Percentiles rank a stretch among this genome's conserved stretches.
Conservation (phyloP, 768 basidiomycete species). For the Hirschioporus abietinus region DNA sequence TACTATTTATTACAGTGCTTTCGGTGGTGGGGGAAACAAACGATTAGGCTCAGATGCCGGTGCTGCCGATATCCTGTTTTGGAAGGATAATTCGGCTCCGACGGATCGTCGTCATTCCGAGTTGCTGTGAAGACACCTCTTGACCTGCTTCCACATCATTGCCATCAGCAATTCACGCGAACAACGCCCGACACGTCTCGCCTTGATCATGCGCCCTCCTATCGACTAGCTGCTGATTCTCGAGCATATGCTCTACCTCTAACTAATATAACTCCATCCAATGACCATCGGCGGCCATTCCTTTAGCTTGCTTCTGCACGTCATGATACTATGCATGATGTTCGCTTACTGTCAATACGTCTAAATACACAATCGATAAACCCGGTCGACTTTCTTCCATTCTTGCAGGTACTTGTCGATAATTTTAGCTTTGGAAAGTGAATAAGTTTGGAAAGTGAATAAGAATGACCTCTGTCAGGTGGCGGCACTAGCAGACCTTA, state of each 20-base stretch:
- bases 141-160: background rate
- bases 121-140: background rate
- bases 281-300: background rate
- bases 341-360: background rate
- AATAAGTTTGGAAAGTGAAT: no score
- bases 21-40: background rate
- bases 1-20: no score
- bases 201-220: background rate
- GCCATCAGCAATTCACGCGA: background rate
- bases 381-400: background rate
- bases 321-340: background rate
- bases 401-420: background rate
- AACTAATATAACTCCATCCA: background rate
- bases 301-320: background rate
- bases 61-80: background rate
- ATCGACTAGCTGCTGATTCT: background rate
- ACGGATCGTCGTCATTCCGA: background rate
- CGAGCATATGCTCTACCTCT: background rate
- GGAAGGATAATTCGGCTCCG: background rate
- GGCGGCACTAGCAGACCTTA: no score
- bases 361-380: background rate
- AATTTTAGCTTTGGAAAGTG: background rate
- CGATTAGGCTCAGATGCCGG: background rate
- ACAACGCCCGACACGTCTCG: background rate
- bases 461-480: background rate